phyloP scores from a whole-genome alignment of 2,329 filamentous ascomycete species.

The Cercospora canescens region DNA sequence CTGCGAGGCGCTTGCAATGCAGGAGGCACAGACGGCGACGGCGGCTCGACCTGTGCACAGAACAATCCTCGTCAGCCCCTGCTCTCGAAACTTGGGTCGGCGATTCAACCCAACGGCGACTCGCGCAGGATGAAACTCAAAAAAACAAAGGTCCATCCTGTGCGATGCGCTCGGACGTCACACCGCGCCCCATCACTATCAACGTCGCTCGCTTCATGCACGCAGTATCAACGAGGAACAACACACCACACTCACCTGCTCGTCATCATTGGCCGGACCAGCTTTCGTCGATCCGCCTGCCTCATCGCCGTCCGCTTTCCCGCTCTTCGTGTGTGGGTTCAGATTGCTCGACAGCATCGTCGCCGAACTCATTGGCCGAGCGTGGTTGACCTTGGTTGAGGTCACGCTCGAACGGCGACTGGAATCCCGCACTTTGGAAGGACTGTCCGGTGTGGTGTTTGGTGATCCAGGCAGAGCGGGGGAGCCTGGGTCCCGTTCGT shows the following conservation, averaged over 20 bases:
- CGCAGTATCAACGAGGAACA: not conserved
- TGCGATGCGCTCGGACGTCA: not conserved
- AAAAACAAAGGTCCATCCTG: too few species aligned
- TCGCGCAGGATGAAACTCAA: not conserved
- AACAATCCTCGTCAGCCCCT: constrained; percentile 8
- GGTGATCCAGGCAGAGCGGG: constrained; percentile 3
- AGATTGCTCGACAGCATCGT: constrained; percentile 13
- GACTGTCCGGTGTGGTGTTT: constrained; percentile 4
- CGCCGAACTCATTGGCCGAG: constrained; percentile 32
- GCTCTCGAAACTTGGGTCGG: not conserved
- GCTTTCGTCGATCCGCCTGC: not conserved
- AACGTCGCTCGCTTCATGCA: not conserved
- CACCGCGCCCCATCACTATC: constrained; percentile 1
- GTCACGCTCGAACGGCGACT: constrained; percentile 24
- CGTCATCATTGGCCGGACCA: not conserved
- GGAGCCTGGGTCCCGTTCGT: constrained; percentile 12
- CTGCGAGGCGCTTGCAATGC: constrained; percentile 1
- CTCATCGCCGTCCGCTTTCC: not conserved
- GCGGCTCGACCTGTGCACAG: constrained; percentile 3
- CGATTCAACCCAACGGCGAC: not conserved
- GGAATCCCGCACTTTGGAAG: constrained; percentile 17
- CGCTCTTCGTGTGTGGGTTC: constrained; percentile 5
- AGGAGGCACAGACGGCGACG: constrained; percentile 2
- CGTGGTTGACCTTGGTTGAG: constrained; percentile 18
- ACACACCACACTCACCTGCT: constrained; percentile 1